Base-by-base conservation (phyloP, 1,284 basidiomycete species). In the Fomes fomentarius region DNA sequence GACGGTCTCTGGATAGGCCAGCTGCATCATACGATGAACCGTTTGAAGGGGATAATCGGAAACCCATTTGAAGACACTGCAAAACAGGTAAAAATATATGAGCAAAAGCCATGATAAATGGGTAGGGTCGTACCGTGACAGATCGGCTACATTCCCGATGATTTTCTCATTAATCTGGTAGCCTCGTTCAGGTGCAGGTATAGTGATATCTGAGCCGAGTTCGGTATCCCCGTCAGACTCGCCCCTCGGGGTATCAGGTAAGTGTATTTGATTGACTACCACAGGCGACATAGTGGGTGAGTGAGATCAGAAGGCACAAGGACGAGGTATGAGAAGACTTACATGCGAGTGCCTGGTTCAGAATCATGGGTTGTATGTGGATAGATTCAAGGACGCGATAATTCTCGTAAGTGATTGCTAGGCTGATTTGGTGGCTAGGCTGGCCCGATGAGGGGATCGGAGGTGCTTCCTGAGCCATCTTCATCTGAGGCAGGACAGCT, bases 11-110 rank as follows among this genome's bases (percentile, higher is more conserved):
- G 77, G 75, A 52, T 75, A 76, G 17, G 78, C 54, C 14, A 82
- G 68, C 58, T 84, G 83, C 52, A 87, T 62, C 17, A 79, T 67
- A 21, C 81, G 77, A 56, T 82, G 78, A 3, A 75, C 74, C 10
- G 82, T 86, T 63, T 77, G 74, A 19, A 89, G 67, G 4, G 85
- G 82, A 41, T 82, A 72, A 50, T 74, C 74, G 37, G 78, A 74
- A 25, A 87, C 59, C 78, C 78, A 81, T 24, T 63, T 57, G 39
- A 64, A 64, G 8, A 76, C 60, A 26, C 77, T 80, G 41, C 26
- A 21, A n/a, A n/a, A 28, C 30, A 33, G 22, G 19, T 5, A 17
- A 24, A 26, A 45, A 34, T 55, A 4, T 60, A n/a, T 4, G 34
- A 39, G 41, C 35, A 8, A 26, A 38, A 14, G 26, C 12, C 38